Evolutionary conservation across 306 rosid genomes (phyloP).

Genomic region (Prunus mira): DNA sequence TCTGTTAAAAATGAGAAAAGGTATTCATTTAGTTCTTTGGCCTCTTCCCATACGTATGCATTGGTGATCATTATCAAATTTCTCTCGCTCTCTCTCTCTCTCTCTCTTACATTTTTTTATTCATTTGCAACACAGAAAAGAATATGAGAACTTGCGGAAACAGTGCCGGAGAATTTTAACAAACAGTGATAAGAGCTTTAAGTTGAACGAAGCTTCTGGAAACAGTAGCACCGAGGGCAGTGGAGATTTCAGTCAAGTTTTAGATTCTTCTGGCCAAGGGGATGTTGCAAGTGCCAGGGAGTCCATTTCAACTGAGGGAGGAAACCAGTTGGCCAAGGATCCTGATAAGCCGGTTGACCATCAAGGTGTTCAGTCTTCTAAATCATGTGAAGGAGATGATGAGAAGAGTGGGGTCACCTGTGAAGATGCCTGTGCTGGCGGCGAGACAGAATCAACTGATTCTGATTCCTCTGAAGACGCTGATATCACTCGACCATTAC

Average conservation of each 20-base stretch:
- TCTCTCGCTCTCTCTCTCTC: background rate
- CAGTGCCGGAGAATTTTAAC: constrained; percentile 4
- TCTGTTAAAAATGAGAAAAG: constrained; percentile 7
- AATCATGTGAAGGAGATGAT: constrained; percentile 12
- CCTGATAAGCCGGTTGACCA: background rate
- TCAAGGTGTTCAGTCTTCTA: constrained; percentile 11
- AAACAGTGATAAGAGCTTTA: constrained; percentile 10
- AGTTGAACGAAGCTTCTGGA: constrained; percentile 19
- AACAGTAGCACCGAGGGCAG: constrained; percentile 18
- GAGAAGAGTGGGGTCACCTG: constrained; percentile 23
- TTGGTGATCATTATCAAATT: background rate
- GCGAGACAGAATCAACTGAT: constrained; percentile 22
- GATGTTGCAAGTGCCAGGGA: constrained; percentile 10
- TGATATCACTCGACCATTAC: constrained; percentile 17
- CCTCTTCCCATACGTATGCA: background rate
- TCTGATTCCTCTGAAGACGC: constrained; percentile 26
- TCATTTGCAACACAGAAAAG: constrained; percentile 13
- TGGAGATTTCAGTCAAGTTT: constrained; percentile 17
- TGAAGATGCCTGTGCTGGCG: constrained; percentile 21
- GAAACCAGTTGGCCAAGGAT: constrained; percentile 9
- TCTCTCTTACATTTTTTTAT: background rate
- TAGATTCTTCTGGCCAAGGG: constrained; percentile 13
- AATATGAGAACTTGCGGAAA: constrained; percentile 20
- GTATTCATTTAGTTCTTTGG: constrained; percentile 8
- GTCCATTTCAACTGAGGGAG: constrained; percentile 13